Evolutionary conservation across 805 yeast genomes (phyloP).

Genomic region (Debaryomyces maramus): DNA sequence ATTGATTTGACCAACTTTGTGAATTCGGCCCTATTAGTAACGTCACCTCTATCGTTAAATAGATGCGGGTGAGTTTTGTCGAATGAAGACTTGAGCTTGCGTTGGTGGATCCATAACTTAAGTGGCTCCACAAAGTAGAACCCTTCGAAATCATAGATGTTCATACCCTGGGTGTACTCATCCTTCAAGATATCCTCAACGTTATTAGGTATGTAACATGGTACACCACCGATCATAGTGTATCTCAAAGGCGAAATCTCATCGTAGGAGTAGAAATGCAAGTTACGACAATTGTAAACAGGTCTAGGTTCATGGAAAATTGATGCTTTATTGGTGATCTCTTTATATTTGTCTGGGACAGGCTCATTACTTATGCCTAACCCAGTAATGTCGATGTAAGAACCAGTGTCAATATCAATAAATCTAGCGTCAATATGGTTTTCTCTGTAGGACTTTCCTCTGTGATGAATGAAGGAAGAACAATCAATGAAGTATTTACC

Average conservation of each 20-base stretch:
- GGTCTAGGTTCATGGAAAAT: constrained; percentile 17
- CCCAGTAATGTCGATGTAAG: constrained; percentile 60
- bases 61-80: constrained; percentile 12
- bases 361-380: constrained; percentile 22
- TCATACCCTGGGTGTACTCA: constrained; percentile 22
- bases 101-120: constrained; percentile 16
- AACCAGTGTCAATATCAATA: constrained; percentile 59
- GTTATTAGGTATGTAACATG: constrained; percentile 27
- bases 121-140: constrained; percentile 24
- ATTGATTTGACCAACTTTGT: constrained; percentile 15
- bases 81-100: constrained; percentile 13
- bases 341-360: constrained; percentile 20
- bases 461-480: constrained; percentile 31
- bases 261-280: constrained; percentile 52
- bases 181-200: constrained; percentile 22
- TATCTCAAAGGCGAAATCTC: constrained; percentile 56
- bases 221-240: constrained; percentile 56
- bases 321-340: constrained; percentile 1
- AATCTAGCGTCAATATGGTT: constrained; percentile 48
- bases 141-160: constrained; percentile 18
- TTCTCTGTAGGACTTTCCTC: constrained; percentile 25
- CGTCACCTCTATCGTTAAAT: constrained; percentile 13
- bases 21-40: constrained; percentile 16
- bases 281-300: constrained; percentile 54
- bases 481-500: constrained; percentile 32